A percentile compares a stretch with the other conserved stretches of the same genome.
phyloP scores from a whole-genome alignment of 1,284 basidiomycete species.

The Melanopsichium pennsylvanicum region DNA sequence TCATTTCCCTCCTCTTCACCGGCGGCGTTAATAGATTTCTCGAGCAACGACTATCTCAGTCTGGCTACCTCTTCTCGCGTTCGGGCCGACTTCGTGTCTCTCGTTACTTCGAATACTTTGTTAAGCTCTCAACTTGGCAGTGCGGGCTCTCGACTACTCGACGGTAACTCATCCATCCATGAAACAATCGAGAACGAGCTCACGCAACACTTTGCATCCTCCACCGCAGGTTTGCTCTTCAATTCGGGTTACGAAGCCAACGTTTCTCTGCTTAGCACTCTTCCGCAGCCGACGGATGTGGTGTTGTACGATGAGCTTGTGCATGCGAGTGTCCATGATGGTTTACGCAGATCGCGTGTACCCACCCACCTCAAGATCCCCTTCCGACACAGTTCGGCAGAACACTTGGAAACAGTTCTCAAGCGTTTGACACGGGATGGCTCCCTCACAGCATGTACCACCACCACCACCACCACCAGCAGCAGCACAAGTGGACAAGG shows the following conservation, averaged over 20 bases:
- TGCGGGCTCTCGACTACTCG: constrained; percentile 87
- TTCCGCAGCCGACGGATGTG: constrained; percentile 81
- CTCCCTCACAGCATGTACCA: constrained; percentile 2
- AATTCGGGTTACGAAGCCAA: constrained; percentile 97
- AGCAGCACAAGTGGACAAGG: neutral
- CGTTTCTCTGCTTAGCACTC: constrained; percentile 81
- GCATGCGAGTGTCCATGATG: constrained; percentile 92
- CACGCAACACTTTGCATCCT: constrained; percentile 45
- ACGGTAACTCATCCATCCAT: constrained; percentile 71
- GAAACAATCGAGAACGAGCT: constrained; percentile 52
- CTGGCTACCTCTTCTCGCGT: constrained; percentile 74
- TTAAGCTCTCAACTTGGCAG: constrained; percentile 71
- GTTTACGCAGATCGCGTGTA: constrained; percentile 78
- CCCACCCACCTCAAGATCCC: constrained; percentile 16
- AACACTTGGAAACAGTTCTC: constrained; percentile 21
- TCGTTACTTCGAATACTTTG: constrained; percentile 9
- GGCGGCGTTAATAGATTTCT: constrained; percentile 73
- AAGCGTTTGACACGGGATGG: constrained; percentile 1
- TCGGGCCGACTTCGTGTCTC: constrained; percentile 30
- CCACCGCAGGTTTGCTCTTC: constrained; percentile 78
- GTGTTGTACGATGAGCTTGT: constrained; percentile 87
- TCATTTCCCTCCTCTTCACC: neutral
- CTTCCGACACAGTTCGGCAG: constrained; percentile 31
- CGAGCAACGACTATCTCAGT: constrained; percentile 92
- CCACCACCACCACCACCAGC: neutral